A percentile compares a stretch with the other conserved stretches of the same genome.
Evolutionary conservation across 2,329 filamentous ascomycete species (phyloP).

Genomic region (Pseudogymnoascus destructans): DNA sequence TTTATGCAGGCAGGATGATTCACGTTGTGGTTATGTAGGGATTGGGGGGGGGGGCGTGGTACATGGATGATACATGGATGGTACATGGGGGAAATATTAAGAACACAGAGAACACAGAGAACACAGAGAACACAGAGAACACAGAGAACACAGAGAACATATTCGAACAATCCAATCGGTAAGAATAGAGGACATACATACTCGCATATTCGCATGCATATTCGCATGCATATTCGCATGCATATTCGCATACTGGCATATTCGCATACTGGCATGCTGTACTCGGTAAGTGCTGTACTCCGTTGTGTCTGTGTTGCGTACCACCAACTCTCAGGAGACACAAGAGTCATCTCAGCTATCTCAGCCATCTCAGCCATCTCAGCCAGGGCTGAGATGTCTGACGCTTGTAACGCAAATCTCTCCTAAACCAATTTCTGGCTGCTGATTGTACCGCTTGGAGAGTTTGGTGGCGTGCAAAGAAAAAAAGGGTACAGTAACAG

Average conservation of each 20-base stretch:
- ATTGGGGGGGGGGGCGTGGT: neutral
- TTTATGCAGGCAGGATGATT: slow-evolving; percentile 4
- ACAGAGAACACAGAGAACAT: neutral
- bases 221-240: neutral
- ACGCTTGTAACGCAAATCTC: neutral
- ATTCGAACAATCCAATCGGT: too few relatives aligned
- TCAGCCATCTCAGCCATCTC: neutral
- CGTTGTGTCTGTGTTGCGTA: neutral
- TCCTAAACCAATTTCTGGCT: neutral
- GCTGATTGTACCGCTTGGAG: neutral
- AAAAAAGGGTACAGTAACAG: neutral
- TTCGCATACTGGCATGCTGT: neutral
- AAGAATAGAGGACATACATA: neutral
- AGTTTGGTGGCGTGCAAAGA: neutral
- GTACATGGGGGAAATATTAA: neutral
- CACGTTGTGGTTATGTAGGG: neutral
- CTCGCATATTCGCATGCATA: neutral
- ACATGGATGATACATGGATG: neutral
- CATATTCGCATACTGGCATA: neutral
- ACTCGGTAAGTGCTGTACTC: neutral
- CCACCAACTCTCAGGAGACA: neutral
- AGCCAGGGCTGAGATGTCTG: neutral
- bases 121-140: neutral
- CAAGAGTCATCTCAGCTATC: neutral
- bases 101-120: neutral